Conservation (phyloP, 805 yeast species). For the Schwanniomyces sp. region DNA sequence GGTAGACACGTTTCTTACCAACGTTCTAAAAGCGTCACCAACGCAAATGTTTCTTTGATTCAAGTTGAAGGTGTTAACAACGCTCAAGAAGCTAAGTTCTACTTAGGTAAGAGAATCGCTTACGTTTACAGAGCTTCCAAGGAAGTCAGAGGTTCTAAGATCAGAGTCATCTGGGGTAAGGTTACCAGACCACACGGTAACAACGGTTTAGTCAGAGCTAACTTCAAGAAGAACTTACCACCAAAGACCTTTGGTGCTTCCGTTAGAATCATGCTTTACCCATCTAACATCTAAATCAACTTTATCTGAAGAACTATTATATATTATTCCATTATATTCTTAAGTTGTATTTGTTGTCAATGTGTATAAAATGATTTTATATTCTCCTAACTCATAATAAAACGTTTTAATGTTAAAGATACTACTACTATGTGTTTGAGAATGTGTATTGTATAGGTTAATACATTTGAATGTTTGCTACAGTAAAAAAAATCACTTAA, state of each 20-base stretch:
- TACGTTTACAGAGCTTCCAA: constrained; percentile 98
- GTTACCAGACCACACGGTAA: constrained; percentile 98
- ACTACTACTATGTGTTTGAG: not conserved
- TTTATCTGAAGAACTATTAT: constrained; percentile 3
- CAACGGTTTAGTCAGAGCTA: constrained; percentile 98
- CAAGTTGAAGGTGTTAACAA: constrained; percentile 94
- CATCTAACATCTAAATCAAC: constrained; percentile 90
- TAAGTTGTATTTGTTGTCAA: constrained; percentile 8
- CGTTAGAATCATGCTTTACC: constrained; percentile 99
- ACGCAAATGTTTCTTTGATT: constrained; percentile 96
- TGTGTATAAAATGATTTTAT: constrained; percentile 8
- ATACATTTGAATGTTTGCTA: not conserved
- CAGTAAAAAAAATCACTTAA: not conserved
- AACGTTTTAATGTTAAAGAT: constrained; percentile 8
- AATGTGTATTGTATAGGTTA: constrained; percentile 1
- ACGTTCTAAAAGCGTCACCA: constrained; percentile 97
- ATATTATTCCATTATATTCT: constrained; percentile 6
- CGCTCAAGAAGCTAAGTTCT: constrained; percentile 96
- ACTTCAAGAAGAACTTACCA: constrained; percentile 98
- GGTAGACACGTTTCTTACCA: constrained; percentile 99
- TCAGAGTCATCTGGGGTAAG: constrained; percentile 99
- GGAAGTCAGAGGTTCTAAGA: constrained; percentile 98
- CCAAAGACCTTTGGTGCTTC: constrained; percentile 99
- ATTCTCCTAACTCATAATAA: constrained; percentile 6
- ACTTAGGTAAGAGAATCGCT: constrained; percentile 99